Evolutionary conservation across 352 stramenopile genomes (phyloP).

Genomic region (Globisporangium iwayamae): DNA sequence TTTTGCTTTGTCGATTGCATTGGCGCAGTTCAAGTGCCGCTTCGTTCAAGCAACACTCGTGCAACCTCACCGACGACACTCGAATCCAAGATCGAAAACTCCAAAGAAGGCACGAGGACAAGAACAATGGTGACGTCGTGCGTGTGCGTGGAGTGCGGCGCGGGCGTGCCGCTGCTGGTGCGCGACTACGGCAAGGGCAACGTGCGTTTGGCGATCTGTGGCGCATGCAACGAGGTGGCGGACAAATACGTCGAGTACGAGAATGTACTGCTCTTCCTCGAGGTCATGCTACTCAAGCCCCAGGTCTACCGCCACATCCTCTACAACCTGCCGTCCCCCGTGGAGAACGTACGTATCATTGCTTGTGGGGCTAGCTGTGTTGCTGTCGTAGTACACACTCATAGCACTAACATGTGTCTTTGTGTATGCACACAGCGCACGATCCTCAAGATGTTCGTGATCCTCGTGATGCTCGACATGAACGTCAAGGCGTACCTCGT

Average conservation of each 20-base stretch:
- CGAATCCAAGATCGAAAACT: no score
- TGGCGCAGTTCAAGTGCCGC: constrained; percentile 9
- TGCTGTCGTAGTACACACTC: neutral
- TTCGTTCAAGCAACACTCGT: constrained; percentile 25
- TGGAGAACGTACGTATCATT: constrained; percentile 21
- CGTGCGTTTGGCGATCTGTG: constrained; percentile 72
- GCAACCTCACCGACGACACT: constrained; percentile 2
- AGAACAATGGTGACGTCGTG: constrained; percentile 12
- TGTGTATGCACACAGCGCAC: constrained; percentile 25
- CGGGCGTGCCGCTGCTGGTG: constrained; percentile 55
- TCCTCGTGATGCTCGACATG: constrained; percentile 83
- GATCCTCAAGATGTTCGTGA: constrained; percentile 71
- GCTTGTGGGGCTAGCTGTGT: neutral
- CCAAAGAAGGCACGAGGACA: neutral
- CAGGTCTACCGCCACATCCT: constrained; percentile 85
- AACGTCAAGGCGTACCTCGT: constrained; percentile 84
- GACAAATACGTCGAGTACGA: constrained; percentile 90
- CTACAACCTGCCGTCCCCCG: constrained; percentile 62
- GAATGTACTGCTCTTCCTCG: constrained; percentile 78
- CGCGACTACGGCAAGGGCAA: constrained; percentile 87
- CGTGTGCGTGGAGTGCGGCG: constrained; percentile 80
- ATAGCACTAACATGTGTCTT: neutral
- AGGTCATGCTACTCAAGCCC: constrained; percentile 81
- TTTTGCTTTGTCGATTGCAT: neutral
- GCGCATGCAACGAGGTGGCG: constrained; percentile 59